Evolutionary conservation across 2,329 filamentous ascomycete species (phyloP).

Genomic region (Venturia effusa): DNA sequence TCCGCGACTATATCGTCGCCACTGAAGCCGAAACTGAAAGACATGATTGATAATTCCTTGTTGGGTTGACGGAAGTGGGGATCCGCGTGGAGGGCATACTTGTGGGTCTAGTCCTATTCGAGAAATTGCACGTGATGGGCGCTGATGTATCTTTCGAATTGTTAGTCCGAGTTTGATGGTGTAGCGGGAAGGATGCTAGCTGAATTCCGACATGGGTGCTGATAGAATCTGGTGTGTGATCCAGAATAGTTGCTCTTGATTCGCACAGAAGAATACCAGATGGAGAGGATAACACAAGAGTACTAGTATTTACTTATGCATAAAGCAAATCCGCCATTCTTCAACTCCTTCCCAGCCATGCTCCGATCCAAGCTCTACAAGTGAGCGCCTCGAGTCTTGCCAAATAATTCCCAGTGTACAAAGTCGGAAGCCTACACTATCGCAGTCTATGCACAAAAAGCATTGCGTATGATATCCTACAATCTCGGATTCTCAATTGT

Average conservation of each 20-base stretch:
- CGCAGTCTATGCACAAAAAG: background rate
- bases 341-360: background rate
- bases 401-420: background rate
- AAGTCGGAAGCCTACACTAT: background rate
- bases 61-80: background rate
- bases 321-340: background rate
- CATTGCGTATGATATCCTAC: background rate
- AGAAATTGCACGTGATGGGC: background rate
- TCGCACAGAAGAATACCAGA: too few species aligned
- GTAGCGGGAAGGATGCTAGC: too few species aligned
- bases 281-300: background rate
- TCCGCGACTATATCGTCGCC: slow-evolving; percentile 5
- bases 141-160: too few species aligned
- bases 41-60: background rate
- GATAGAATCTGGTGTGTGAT: too few species aligned
- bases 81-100: background rate
- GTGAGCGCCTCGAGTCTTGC: background rate
- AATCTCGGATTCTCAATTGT: background rate
- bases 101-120: background rate
- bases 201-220: too few species aligned
- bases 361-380: background rate
- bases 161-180: too few species aligned
- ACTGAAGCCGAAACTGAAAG: slow-evolving; percentile 9
- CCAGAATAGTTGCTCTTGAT: too few species aligned
- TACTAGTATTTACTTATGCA: background rate